Evolutionary conservation across 805 yeast species (phyloP).

Genomic region (Wickerhamia fluorescens): DNA sequence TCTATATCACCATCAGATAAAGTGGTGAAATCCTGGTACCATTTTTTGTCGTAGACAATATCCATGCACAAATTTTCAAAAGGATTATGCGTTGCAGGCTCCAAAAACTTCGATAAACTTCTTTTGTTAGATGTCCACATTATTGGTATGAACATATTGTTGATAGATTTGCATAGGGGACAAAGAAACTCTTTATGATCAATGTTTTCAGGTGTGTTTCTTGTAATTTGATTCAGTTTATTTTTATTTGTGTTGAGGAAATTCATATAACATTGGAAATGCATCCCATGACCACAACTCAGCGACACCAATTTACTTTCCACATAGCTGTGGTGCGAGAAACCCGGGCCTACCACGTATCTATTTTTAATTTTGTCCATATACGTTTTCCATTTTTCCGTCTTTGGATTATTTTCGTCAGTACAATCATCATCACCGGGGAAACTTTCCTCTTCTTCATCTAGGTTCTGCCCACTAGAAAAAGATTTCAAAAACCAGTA

Average conservation of each 20-base stretch:
- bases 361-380: conserved; percentile 30
- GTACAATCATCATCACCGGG: conserved; percentile 8
- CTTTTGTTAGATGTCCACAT: conserved; percentile 47
- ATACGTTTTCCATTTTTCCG: conserved; percentile 31
- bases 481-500: conserved; percentile 65
- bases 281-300: conserved; percentile 95
- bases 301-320: conserved; percentile 46
- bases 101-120: conserved; percentile 16
- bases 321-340: conserved; percentile 34
- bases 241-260: conserved; percentile 50
- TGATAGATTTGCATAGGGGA: conserved; percentile 84
- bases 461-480: conserved; percentile 38
- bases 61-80: conserved; percentile 11
- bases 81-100: conserved; percentile 5
- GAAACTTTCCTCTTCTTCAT: conserved; percentile 25
- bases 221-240: conserved; percentile 64
- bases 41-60: conserved; percentile 11
- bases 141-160: conserved; percentile 77
- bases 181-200: conserved; percentile 74
- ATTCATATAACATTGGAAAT: conserved; percentile 64
- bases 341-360: conserved; percentile 65
- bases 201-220: conserved; percentile 72
- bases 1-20: conserved; percentile 17
- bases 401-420: conserved; percentile 7
- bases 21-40: conserved; percentile 20